Conservation (phyloP, 2,329 filamentous ascomycete genomes). For the Colletotrichum sansevieriae region DNA sequence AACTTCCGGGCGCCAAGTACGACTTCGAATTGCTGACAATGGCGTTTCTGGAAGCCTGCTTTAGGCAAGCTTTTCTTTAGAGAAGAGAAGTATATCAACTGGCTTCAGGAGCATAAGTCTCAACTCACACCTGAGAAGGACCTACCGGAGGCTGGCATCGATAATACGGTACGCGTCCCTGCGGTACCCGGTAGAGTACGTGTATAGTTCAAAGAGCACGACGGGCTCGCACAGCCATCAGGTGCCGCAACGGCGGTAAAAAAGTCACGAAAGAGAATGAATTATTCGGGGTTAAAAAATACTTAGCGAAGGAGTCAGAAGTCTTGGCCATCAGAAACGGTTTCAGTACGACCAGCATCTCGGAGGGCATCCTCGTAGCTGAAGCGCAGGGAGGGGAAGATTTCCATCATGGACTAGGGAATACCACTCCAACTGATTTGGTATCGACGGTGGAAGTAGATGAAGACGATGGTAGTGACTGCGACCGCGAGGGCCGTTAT, state of each 20-base stretch:
- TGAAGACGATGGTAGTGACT: too few relatives aligned
- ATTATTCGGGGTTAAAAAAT: not conserved
- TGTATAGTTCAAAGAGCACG: not conserved
- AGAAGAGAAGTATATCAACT: slow-evolving; percentile 38
- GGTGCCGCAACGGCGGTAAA: not conserved
- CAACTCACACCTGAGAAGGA: too few relatives aligned
- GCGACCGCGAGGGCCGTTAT: too few relatives aligned
- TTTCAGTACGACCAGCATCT: not conserved
- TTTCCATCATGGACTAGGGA: too few relatives aligned
- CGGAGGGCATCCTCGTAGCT: too few relatives aligned
- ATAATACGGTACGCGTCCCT: too few relatives aligned
- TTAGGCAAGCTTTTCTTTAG: slow-evolving; percentile 39
- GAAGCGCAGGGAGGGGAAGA: too few relatives aligned
- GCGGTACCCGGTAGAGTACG: not conserved
- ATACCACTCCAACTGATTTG: too few relatives aligned
- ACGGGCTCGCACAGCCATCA: not conserved
- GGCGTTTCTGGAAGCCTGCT: slow-evolving; percentile 39
- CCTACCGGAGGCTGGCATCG: too few relatives aligned
- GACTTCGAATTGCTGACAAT: slow-evolving; percentile 29
- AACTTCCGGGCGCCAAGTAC: slow-evolving; percentile 33
- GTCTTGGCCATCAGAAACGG: not conserved
- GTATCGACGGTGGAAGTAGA: too few relatives aligned
- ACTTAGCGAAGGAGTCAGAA: not conserved
- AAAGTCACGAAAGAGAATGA: not conserved
- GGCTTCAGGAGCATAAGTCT: too few relatives aligned